Percentiles rank a stretch among this genome's conserved stretches.
Evolutionary conservation across 768 basidiomycete species (phyloP).

Genomic region (Dacryopinax primogenitus): DNA sequence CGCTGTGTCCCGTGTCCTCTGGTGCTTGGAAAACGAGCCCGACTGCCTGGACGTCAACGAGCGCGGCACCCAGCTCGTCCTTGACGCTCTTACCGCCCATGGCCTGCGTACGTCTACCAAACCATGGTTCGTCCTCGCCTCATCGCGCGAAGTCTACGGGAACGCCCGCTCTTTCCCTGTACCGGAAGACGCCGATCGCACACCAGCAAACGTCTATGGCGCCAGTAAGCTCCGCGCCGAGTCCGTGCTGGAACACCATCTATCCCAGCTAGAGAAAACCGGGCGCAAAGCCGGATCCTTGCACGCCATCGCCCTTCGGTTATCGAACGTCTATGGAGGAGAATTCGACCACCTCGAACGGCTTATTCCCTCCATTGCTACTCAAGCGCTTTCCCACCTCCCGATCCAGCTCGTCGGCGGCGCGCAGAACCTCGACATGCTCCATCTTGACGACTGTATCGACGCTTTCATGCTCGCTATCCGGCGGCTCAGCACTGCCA

Average conservation of each 20-base stretch:
- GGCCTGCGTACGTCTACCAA: constrained; percentile 11
- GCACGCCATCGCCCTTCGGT: constrained; percentile 20
- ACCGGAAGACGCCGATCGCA: constrained; percentile 16
- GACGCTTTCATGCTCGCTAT: constrained; percentile 21
- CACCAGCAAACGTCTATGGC: constrained; percentile 20
- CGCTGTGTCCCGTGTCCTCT: constrained; percentile 18
- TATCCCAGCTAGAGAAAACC: background rate
- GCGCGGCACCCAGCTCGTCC: constrained; percentile 18
- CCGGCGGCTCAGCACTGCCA: constrained; percentile 9
- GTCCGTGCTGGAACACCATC: constrained; percentile 14
- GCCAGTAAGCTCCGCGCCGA: constrained; percentile 22
- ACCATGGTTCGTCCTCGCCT: constrained; percentile 24
- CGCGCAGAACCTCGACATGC: constrained; percentile 19
- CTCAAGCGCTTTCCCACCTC: constrained; percentile 21
- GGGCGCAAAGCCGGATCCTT: constrained; percentile 1
- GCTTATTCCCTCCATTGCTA: constrained; percentile 21
- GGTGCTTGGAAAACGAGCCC: constrained; percentile 20
- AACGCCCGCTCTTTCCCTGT: constrained; percentile 14
- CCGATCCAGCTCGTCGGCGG: constrained; percentile 24
- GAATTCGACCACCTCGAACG: constrained; percentile 21
- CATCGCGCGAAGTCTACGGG: constrained; percentile 23
- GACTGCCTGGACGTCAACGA: constrained; percentile 22
- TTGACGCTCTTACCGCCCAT: constrained; percentile 12
- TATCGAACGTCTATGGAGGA: constrained; percentile 24
- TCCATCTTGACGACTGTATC: constrained; percentile 25